These are phyloP conservation scores for Thielaviopsis ethacetica DNA, from an alignment of 2,329 filamentous ascomycete genomes.

Conservation along the genomic window DNA sequence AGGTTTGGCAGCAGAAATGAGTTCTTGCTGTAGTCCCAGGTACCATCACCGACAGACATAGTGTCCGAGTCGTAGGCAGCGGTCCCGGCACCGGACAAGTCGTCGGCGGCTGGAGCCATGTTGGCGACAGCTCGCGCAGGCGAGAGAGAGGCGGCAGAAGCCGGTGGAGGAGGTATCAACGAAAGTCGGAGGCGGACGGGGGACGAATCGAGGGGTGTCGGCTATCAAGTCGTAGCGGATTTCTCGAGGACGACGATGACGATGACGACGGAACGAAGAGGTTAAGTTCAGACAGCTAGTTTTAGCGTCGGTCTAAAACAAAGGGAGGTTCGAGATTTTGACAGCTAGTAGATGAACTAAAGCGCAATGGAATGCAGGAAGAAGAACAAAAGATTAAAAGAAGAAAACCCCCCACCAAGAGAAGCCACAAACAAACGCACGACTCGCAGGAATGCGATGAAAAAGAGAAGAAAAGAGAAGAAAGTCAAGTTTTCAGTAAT, in stretches of 20 bases:
- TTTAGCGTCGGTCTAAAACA: background rate
- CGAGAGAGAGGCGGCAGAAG: background rate
- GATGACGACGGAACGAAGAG: no score
- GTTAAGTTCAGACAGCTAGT: no score
- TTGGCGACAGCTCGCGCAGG: slow-evolving; percentile 24
- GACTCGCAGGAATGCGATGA: background rate
- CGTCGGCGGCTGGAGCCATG: slow-evolving; percentile 43
- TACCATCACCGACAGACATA: slow-evolving; percentile 66
- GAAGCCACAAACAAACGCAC: slow-evolving; percentile 1
- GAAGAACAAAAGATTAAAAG: background rate
- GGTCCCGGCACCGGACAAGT: slow-evolving; percentile 52
- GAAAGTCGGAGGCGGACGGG: no score
- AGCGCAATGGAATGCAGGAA: background rate
- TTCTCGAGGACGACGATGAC: no score
- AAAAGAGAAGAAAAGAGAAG: slow-evolving; percentile 2
- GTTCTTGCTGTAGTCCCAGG: slow-evolving; percentile 65
- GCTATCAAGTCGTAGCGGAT: no score
- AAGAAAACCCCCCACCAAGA: background rate
- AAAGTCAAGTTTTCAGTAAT: no score
- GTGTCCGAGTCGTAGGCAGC: slow-evolving; percentile 58
- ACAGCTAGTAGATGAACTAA: background rate
- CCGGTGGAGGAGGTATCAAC: no score
- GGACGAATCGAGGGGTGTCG: no score
- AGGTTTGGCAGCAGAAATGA: slow-evolving; percentile 66
- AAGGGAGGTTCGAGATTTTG: background rate